phyloP scores from a whole-genome alignment of 805 yeast genomes.

The Saccharomyces paradoxus region DNA sequence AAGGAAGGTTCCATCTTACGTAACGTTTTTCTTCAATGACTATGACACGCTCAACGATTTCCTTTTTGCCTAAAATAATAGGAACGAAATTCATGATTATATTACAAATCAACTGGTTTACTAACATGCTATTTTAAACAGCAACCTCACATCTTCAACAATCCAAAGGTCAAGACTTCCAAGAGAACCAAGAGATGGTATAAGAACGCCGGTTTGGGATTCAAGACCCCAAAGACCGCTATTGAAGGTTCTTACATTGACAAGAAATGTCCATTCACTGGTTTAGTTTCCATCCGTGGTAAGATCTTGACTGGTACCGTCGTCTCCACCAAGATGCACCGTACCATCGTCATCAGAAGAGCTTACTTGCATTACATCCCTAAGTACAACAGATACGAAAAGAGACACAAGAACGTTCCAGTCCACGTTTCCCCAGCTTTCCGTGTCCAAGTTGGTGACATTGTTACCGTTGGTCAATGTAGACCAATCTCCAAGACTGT shows the following conservation, averaged over 20 bases:
- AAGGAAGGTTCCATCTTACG: not conserved
- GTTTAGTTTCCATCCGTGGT: slow-evolving; percentile 97
- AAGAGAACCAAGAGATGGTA: slow-evolving; percentile 99
- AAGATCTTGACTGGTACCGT: slow-evolving; percentile 98
- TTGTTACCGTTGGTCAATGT: slow-evolving; percentile 99
- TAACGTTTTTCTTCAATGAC: not conserved
- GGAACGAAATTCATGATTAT: not conserved
- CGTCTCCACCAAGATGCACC: slow-evolving; percentile 99
- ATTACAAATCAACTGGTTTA: not conserved
- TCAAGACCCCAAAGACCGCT: slow-evolving; percentile 99
- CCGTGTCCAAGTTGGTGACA: slow-evolving; percentile 99
- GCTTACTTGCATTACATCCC: slow-evolving; percentile 99
- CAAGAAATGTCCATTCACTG: slow-evolving; percentile 99
- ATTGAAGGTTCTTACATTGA: slow-evolving; percentile 97
- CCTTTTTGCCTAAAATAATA: not conserved
- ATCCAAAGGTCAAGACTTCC: slow-evolving; percentile 98
- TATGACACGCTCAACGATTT: not conserved
- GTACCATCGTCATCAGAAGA: slow-evolving; percentile 99
- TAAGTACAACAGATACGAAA: slow-evolving; percentile 99
- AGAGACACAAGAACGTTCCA: slow-evolving; percentile 99
- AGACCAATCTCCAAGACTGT: slow-evolving; percentile 99
- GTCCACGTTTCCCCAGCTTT: slow-evolving; percentile 99
- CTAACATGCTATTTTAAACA: slow-evolving; percentile 25
- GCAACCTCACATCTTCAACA: slow-evolving; percentile 99
- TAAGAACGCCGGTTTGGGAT: slow-evolving; percentile 99